Conservation (phyloP, 805 yeast species). For the Tetrapisispora phaffii region DNA sequence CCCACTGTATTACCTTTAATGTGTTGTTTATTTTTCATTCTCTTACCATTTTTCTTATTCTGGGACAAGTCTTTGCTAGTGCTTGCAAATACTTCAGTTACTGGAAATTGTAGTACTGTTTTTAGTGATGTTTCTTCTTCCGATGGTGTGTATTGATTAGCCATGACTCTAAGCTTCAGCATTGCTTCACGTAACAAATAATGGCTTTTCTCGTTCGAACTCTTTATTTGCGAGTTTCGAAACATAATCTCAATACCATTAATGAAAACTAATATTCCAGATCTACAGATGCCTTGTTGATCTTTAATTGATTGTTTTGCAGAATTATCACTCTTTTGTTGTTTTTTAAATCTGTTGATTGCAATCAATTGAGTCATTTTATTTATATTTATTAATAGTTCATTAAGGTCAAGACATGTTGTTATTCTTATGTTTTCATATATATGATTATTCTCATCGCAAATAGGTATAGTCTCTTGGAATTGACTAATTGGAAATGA, state of each 20-base stretch:
- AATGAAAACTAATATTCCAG: conserved; percentile 6
- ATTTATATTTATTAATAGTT: conserved; percentile 11
- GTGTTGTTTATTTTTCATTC: conserved; percentile 6
- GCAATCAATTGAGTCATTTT: conserved; percentile 6
- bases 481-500: conserved; percentile 24
- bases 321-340: not conserved
- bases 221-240: conserved; percentile 17
- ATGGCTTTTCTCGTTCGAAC: conserved; percentile 14
- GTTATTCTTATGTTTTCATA: conserved; percentile 24
- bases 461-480: conserved; percentile 12
- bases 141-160: conserved; percentile 6
- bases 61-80: not conserved
- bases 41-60: conserved; percentile 5
- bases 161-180: conserved; percentile 15
- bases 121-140: conserved; percentile 2
- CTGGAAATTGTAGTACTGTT: conserved; percentile 10
- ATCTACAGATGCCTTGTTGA: not conserved
- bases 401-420: conserved; percentile 22
- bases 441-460: conserved; percentile 7
- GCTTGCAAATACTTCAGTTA: conserved; percentile 5
- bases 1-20: conserved; percentile 16
- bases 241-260: conserved; percentile 25
- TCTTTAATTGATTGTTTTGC: not conserved
- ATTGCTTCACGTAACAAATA: conserved; percentile 14
- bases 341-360: conserved; percentile 1